These are phyloP conservation scores for Primulina eburnea DNA, from an alignment of 257 asterid genomes.

Conservation along the genomic window DNA sequence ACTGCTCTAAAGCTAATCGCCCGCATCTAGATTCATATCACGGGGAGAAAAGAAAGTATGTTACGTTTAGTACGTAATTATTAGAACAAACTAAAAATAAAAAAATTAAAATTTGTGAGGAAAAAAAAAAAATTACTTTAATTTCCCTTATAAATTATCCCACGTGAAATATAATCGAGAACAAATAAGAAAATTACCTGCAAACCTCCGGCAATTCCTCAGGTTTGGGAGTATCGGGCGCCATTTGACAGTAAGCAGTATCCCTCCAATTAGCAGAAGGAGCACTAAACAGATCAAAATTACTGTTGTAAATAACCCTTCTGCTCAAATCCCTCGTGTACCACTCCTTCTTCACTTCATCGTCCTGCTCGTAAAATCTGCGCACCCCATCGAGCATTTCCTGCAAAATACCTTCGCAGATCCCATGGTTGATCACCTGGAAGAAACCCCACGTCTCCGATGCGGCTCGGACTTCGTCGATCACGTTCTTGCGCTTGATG, in stretches of 20 bases:
- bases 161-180: too few relatives aligned
- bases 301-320: slow-evolving; percentile 30
- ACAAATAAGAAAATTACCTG: slow-evolving; percentile 29
- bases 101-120: too few relatives aligned
- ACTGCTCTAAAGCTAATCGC: too few relatives aligned
- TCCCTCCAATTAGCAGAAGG: slow-evolving; percentile 48
- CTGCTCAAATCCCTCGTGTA: slow-evolving; percentile 27
- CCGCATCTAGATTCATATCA: too few relatives aligned
- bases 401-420: slow-evolving; percentile 20
- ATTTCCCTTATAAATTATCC: too few relatives aligned
- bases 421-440: slow-evolving; percentile 42
- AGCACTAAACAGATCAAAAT: slow-evolving; percentile 33
- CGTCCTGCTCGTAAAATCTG: slow-evolving; percentile 28
- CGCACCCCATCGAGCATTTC: slow-evolving; percentile 27
- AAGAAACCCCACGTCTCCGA: slow-evolving; percentile 47
- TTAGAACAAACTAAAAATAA: too few relatives aligned
- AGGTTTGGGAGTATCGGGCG: slow-evolving; percentile 33
- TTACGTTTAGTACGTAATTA: too few relatives aligned
- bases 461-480: slow-evolving; percentile 35
- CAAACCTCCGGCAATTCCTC: slow-evolving; percentile 39
- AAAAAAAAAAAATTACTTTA: too few relatives aligned
- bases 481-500: slow-evolving; percentile 21
- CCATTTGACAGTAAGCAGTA: slow-evolving; percentile 35
- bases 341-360: slow-evolving; percentile 28
- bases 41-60: too few relatives aligned